Conservation (phyloP, 2,329 filamentous ascomycete species). For the Pseudogymnoascus sp. region DNA sequence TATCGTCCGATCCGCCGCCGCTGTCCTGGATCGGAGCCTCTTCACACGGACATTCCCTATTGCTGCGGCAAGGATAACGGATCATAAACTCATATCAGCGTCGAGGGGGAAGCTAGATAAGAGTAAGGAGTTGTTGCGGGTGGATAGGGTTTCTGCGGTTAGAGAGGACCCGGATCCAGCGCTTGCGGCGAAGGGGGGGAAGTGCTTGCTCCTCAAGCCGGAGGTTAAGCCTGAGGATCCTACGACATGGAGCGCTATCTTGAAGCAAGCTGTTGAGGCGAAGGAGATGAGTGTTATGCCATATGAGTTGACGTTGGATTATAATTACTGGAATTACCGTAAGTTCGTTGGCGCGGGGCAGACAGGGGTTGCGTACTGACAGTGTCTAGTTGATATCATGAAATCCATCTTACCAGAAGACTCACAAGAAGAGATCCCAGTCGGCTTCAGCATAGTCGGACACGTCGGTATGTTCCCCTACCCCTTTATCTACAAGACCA, state of each 20-base stretch:
- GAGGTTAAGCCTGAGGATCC: constrained; percentile 49
- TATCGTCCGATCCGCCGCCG: constrained; percentile 65
- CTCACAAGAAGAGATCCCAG: constrained; percentile 71
- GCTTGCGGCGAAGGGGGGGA: constrained; percentile 48
- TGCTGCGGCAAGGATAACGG: constrained; percentile 69
- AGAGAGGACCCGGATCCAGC: constrained; percentile 52
- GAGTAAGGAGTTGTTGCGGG: constrained; percentile 57
- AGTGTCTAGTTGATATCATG: constrained; percentile 67
- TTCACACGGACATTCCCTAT: constrained; percentile 72
- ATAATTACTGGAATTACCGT: constrained; percentile 82
- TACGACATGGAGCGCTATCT: constrained; percentile 66
- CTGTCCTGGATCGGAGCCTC: constrained; percentile 72
- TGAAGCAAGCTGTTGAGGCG: constrained; percentile 61
- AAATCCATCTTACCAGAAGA: constrained; percentile 72
- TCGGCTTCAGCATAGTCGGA: constrained; percentile 80
- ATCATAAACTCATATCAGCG: constrained; percentile 66
- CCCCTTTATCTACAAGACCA: constrained; percentile 12
- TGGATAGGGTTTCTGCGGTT: constrained; percentile 59
- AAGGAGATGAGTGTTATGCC: constrained; percentile 66
- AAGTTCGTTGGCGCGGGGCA: constrained; percentile 29
- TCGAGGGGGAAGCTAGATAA: constrained; percentile 60
- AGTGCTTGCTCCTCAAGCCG: constrained; percentile 54
- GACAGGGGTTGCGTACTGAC: constrained; percentile 6
- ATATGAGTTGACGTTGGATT: constrained; percentile 69
- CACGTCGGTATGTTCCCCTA: constrained; percentile 59